These are phyloP conservation scores for Aureobasidium lini DNA, from an alignment of 2,329 filamentous ascomycete species.

Conservation along the genomic window DNA sequence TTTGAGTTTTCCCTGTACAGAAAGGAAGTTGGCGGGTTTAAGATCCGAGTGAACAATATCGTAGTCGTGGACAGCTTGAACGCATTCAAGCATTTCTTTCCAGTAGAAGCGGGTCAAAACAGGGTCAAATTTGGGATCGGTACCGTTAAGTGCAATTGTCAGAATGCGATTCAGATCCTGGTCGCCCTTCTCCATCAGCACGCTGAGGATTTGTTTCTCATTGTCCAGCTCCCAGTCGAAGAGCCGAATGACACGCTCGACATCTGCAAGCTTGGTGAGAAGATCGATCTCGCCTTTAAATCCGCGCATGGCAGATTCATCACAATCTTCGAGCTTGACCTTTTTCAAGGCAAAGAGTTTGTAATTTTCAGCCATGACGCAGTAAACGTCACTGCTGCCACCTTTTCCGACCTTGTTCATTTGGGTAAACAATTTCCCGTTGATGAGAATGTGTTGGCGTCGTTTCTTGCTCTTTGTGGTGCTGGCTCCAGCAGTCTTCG, in stretches of 20 bases:
- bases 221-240: constrained; percentile 92
- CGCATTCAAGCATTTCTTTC: constrained; percentile 98
- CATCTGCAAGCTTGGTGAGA: constrained; percentile 69
- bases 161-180: constrained; percentile 85
- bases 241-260: constrained; percentile 83
- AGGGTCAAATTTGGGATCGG: constrained; percentile 71
- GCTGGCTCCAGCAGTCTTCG: constrained; percentile 70
- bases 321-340: constrained; percentile 82
- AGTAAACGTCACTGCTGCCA: constrained; percentile 89
- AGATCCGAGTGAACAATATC: constrained; percentile 96
- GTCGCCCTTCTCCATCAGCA: constrained; percentile 97
- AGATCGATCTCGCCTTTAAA: constrained; percentile 96
- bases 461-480: constrained; percentile 69
- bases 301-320: constrained; percentile 73
- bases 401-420: constrained; percentile 87
- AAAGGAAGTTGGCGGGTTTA: constrained; percentile 93
- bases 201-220: constrained; percentile 77
- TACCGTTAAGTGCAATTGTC: constrained; percentile 57
- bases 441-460: constrained; percentile 76
- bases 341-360: constrained; percentile 92
- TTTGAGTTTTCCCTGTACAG: constrained; percentile 84
- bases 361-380: constrained; percentile 93
- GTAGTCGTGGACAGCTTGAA: constrained; percentile 77
- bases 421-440: constrained; percentile 83
- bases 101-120: constrained; percentile 96